Evolutionary conservation across 148 eudicot genomes (phyloP), one percentile per base, ranked within the genome.

Genomic region (Euryodendron excelsum): DNA sequence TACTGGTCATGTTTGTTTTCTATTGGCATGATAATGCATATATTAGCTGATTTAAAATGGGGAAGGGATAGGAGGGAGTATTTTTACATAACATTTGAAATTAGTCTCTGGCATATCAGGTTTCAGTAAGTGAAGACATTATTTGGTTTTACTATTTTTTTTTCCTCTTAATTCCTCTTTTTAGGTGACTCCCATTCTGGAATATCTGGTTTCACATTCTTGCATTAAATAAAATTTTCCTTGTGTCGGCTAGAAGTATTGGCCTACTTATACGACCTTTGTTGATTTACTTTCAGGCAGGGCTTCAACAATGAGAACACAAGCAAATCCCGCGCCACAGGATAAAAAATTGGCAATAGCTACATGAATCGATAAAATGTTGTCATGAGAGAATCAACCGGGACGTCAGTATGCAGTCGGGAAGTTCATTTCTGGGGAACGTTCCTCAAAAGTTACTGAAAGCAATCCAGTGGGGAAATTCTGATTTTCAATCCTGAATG

Each of bases 321-420:
- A 79, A 75, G 78, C 36, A 28, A 74, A 80, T 59, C 52, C 63
- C 34, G 4, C 63, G 41, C 45, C 47, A 25, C 56, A 7, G 69
- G 52, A 65, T 28, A 75, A 70, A 47, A 80, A 75, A 52, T 73
- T 82, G 75, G 77, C 72, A 44, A 67, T 66, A 70, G 78, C 84
- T 23, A 70, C 81, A 36, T 85, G 76, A 82, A 18, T 10, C 4
- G 18, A 33, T 31, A 41, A 5, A 41, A 41, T 41, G 45, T 41
- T 41, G n/a, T n/a, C n/a, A n/a, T n/a, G 4, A 41, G 9, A 41
- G 9, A 5, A 41, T 41, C 45, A 41, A 9, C 45, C 8, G 45
- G 45, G 45, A 3, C 8, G 45, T 41, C 45, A 5, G 9, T 9
- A 9, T 41, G 9, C 45, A 9, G 45, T n/a, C n/a, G n/a, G n/a